Evolutionary conservation across 2,329 filamentous ascomycete genomes (phyloP), one percentile per base, ranked within the genome.

Genomic region (Colletotrichum sp.): DNA sequence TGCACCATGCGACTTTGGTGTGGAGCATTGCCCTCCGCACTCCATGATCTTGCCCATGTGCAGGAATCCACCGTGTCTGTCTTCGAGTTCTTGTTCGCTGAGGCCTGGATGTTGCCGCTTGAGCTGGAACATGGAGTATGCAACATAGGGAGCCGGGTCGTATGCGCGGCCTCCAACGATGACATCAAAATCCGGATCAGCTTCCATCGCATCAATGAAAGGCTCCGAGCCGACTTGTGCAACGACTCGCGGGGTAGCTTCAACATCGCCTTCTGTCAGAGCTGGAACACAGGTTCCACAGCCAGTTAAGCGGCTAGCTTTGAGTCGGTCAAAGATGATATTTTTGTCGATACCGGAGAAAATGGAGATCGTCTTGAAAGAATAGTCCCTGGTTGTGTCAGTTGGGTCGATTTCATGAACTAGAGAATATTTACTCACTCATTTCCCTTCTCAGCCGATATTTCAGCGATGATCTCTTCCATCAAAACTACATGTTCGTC

Each of bases 291-390:
- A 52, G 12, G n/a, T 13, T 52, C 43, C 43, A 52, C 43, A 52
- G 3, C 43, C 43, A 12, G 43, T 7, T 0, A 52, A 4, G 0
- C n/a, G 43, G 43, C 43, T 0, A 13, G 1, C n/a, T 21, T 52
- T 52, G 1, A 21, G 43, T 24, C 43, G 43, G n/a, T 21, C n/a
- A 13, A 21, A 13, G 4, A 52, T 21, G n/a, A 52, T 52, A 6
- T 6, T 13, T 52, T 52, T 52, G 43, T 52, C 43, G 43, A 52
- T 52, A 0, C 43, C 43, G 12, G 43, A 52, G 0, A 52, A 52
- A 52, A 52, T 21, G 6, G 43, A 52, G n/a, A 52, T 52, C 0
- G 43, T 52, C n/a, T 52, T 52, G 43, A 52, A 52, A 52, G n/a
- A 52, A 13, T 21, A 52, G 43, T 52, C 6, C 6, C 43, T 52